phyloP scores from a whole-genome alignment of 179 eudicot genomes.

The Actinidia arguta region DNA sequence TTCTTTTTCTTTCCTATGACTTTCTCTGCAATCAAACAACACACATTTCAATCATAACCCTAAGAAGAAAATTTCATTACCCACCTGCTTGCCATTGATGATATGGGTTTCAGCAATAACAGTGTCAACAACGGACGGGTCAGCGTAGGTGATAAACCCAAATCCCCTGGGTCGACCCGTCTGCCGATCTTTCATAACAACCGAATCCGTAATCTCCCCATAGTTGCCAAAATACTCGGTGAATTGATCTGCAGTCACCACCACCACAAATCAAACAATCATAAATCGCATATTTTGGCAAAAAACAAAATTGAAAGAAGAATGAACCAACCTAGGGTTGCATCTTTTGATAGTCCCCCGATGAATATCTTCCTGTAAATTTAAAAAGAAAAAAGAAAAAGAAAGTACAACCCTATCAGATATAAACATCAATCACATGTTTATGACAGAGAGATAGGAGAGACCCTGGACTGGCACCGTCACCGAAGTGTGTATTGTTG shows the following conservation, averaged over 20 bases:
- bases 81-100: slow-evolving; percentile 82
- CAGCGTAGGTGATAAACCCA: slow-evolving; percentile 87
- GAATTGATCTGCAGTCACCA: slow-evolving; percentile 58
- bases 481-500: slow-evolving; percentile 50
- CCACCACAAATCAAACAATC: not conserved
- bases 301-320: not conserved
- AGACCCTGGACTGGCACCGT: slow-evolving; percentile 95
- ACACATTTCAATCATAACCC: too few species aligned
- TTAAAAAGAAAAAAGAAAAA: not conserved
- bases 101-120: slow-evolving; percentile 78
- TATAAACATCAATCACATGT: not conserved
- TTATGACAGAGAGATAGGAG: slow-evolving; percentile 19
- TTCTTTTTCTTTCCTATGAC: too few species aligned
- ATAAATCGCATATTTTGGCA: not conserved
- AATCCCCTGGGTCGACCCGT: slow-evolving; percentile 87
- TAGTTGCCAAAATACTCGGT: slow-evolving; percentile 80
- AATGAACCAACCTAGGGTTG: slow-evolving; percentile 78
- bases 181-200: slow-evolving; percentile 80
- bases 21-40: too few species aligned
- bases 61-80: not conserved
- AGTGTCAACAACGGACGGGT: slow-evolving; percentile 78
- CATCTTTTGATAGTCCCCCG: slow-evolving; percentile 94
- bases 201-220: slow-evolving; percentile 83
- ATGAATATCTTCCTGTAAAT: slow-evolving; percentile 91
- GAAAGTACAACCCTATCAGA: not conserved